Conservation (phyloP, 768 basidiomycete species). For the Kwoniella sp. region DNA sequence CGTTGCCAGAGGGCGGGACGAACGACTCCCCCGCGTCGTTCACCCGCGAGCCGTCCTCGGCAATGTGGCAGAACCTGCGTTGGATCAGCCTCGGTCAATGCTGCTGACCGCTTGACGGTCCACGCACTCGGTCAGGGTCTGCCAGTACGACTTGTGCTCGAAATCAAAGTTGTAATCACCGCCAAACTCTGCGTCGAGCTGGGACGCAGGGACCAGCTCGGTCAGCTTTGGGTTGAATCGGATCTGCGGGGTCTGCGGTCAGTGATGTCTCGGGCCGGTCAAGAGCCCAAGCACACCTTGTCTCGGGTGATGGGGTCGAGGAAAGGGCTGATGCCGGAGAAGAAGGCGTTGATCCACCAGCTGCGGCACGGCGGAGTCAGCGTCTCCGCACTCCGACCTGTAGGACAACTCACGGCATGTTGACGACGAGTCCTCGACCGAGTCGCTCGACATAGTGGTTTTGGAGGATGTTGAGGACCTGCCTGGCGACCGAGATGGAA, state of each 20-base stretch:
- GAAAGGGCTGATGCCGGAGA: slow-evolving; percentile 70
- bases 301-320: slow-evolving; percentile 82
- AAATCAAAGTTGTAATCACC: slow-evolving; percentile 71
- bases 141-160: slow-evolving; percentile 71
- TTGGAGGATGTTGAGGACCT: slow-evolving; percentile 75
- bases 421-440: slow-evolving; percentile 75
- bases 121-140: slow-evolving; percentile 66
- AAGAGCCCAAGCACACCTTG: slow-evolving; percentile 57
- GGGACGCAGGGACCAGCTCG: slow-evolving; percentile 67
- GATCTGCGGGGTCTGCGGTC: slow-evolving; percentile 57
- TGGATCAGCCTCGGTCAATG: not conserved
- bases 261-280: not conserved
- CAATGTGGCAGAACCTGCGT: slow-evolving; percentile 38
- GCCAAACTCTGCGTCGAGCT: slow-evolving; percentile 78
- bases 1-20: slow-evolving; percentile 44
- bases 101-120: not conserved
- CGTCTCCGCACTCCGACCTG: too few species aligned
- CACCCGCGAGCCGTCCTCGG: slow-evolving; percentile 43
- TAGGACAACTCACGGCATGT: slow-evolving; percentile 62
- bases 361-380: slow-evolving; percentile 53
- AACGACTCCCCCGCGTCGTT: slow-evolving; percentile 39
- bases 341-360: slow-evolving; percentile 52
- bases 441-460: slow-evolving; percentile 84
- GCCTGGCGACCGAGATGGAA: slow-evolving; percentile 71
- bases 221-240: slow-evolving; percentile 78